Percentiles rank a stretch among this genome's conserved stretches.
These are phyloP conservation scores for Croton laevigatus DNA, from an alignment of 441 rosid genomes.

Conservation along the genomic window DNA sequence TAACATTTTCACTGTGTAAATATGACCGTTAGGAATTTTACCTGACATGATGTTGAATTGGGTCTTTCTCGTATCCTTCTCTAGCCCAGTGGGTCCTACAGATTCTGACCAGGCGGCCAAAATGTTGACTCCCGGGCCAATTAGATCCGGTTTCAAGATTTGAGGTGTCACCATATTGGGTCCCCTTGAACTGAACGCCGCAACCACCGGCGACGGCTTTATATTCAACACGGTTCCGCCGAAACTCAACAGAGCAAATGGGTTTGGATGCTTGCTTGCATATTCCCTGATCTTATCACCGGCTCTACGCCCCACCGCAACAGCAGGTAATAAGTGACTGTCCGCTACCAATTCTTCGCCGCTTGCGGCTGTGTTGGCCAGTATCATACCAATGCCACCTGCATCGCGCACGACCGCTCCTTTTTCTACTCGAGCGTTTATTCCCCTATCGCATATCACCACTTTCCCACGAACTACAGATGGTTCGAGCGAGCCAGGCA, in stretches of 20 bases:
- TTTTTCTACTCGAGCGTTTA: conserved; percentile 78
- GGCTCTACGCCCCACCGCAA: conserved; percentile 67
- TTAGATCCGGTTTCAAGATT: conserved; percentile 86
- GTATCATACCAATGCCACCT: conserved; percentile 85
- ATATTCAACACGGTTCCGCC: conserved; percentile 70
- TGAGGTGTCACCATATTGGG: conserved; percentile 78
- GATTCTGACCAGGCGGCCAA: conserved; percentile 81
- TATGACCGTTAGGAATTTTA: conserved; percentile 28
- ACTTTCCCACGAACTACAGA: conserved; percentile 59
- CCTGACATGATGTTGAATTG: conserved; percentile 83
- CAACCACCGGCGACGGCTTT: conserved; percentile 79
- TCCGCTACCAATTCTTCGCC: conserved; percentile 95
- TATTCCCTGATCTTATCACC: conserved; percentile 65
- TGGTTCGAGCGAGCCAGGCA: conserved; percentile 74
- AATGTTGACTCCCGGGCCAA: conserved; percentile 92
- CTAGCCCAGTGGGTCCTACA: conserved; percentile 72
- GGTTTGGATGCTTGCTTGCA: conserved; percentile 35
- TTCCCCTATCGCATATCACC: conserved; percentile 81
- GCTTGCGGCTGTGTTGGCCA: conserved; percentile 60
- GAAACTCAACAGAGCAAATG: conserved; percentile 54
- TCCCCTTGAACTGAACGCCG: conserved; percentile 91
- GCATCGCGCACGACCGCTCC: conserved; percentile 85
- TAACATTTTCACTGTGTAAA: no score
- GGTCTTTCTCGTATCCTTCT: conserved; percentile 56
- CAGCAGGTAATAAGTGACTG: conserved; percentile 70